These are phyloP conservation scores for Oxytropis ochrocephala DNA, from an alignment of 306 rosid species.

Conservation along the genomic window DNA sequence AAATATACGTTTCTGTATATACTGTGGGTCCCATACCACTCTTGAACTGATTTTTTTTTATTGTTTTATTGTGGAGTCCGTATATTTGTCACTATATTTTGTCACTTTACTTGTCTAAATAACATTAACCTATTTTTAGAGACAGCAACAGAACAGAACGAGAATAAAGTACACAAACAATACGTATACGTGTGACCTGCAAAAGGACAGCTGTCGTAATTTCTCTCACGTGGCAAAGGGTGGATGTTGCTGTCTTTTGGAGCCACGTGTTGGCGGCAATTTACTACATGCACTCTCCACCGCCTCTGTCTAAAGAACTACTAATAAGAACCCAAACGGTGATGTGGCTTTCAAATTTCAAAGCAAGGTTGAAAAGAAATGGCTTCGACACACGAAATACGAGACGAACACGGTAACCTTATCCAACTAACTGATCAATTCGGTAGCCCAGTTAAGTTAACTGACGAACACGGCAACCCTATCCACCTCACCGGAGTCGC, in stretches of 20 bases:
- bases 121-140: too few relatives aligned
- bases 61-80: too few relatives aligned
- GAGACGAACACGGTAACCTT: slow-evolving; percentile 61
- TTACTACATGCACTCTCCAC: slow-evolving; percentile 41
- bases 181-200: too few relatives aligned
- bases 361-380: slow-evolving; percentile 10
- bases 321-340: not conserved
- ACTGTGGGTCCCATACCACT: too few relatives aligned
- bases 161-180: too few relatives aligned
- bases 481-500: slow-evolving; percentile 61
- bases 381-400: slow-evolving; percentile 43
- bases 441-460: slow-evolving; percentile 59
- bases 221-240: slow-evolving; percentile 36
- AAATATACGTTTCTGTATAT: too few relatives aligned
- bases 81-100: too few relatives aligned
- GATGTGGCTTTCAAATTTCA: too few relatives aligned
- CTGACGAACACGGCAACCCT: slow-evolving; percentile 66
- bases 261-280: slow-evolving; percentile 22
- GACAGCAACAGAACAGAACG: too few relatives aligned
- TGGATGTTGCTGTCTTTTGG: not conserved
- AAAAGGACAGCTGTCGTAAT: slow-evolving; percentile 14
- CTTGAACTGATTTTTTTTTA: too few relatives aligned
- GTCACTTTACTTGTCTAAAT: too few relatives aligned
- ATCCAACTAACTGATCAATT: slow-evolving; percentile 50
- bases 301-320: slow-evolving; percentile 6